These are phyloP conservation scores for Mycena citricolor DNA, from an alignment of 1,284 basidiomycete genomes.

Conservation along the genomic window DNA sequence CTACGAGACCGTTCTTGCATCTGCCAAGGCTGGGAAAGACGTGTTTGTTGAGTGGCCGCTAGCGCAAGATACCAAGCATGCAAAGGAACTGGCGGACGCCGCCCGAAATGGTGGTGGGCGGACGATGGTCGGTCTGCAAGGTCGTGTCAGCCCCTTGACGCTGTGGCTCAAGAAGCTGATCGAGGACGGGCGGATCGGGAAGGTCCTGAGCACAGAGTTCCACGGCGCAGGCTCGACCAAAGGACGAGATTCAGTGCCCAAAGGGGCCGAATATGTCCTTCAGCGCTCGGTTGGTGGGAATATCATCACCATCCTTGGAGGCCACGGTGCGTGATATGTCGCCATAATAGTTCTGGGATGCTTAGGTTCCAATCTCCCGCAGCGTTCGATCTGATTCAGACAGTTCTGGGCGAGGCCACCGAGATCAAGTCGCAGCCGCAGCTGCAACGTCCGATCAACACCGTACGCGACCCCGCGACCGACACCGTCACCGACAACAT, in stretches of 20 bases:
- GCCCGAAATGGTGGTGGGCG: not conserved
- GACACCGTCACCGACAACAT: slow-evolving; percentile 6
- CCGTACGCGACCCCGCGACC: slow-evolving; percentile 5
- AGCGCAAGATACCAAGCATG: slow-evolving; percentile 3
- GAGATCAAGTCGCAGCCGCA: slow-evolving; percentile 4
- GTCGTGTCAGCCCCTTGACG: slow-evolving; percentile 3
- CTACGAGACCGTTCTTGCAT: slow-evolving; percentile 2
- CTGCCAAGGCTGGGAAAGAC: slow-evolving; percentile 4
- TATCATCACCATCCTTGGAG: slow-evolving; percentile 8
- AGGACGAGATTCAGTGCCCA: not conserved
- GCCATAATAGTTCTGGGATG: no score
- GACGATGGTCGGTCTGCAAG: slow-evolving; percentile 14
- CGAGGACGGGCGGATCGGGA: slow-evolving; percentile 9
- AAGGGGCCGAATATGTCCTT: slow-evolving; percentile 8
- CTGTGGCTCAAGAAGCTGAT: slow-evolving; percentile 1
- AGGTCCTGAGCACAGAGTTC: slow-evolving; percentile 11
- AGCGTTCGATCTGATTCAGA: slow-evolving; percentile 13
- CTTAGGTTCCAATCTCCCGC: no score
- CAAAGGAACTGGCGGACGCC: not conserved
- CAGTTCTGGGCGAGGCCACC: slow-evolving; percentile 9
- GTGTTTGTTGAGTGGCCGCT: slow-evolving; percentile 17
- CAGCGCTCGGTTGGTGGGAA: slow-evolving; percentile 12
- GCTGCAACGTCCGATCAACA: slow-evolving; percentile 3
- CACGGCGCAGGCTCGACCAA: not conserved
- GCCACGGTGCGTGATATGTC: slow-evolving; percentile 16